A percentile compares a stretch with the other conserved stretches of the same genome.
Evolutionary conservation across 2,329 filamentous ascomycete genomes (phyloP).

Genomic region (Rugonectria rugulosa): DNA sequence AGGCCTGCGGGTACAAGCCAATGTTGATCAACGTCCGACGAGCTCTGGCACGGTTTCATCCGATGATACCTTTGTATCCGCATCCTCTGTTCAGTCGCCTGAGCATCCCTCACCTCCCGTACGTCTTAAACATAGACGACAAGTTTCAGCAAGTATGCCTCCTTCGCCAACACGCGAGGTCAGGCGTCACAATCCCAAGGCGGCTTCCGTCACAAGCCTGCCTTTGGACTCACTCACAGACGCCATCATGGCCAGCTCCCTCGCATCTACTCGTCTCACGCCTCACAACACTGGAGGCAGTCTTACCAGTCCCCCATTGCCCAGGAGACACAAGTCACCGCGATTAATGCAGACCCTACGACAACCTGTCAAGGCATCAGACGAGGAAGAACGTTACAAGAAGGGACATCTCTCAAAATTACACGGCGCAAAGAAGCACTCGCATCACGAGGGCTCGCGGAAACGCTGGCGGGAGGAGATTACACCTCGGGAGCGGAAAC

Average conservation of each 20-base stretch:
- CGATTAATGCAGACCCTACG: conserved; percentile 73
- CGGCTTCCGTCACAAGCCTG: conserved; percentile 48
- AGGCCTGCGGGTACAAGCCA: conserved; percentile 19
- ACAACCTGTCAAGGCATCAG: conserved; percentile 56
- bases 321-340: conserved; percentile 54
- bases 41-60: conserved; percentile 48
- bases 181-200: conserved; percentile 37
- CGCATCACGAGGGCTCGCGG: conserved; percentile 78
- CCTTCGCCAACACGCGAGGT: conserved; percentile 49
- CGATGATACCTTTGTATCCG: conserved; percentile 55
- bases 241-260: conserved; percentile 77
- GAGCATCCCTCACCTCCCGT: conserved; percentile 38
- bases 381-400: conserved; percentile 63
- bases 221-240: conserved; percentile 72
- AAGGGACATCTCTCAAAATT: conserved; percentile 59
- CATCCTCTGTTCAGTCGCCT: conserved; percentile 47
- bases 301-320: conserved; percentile 46
- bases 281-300: conserved; percentile 50
- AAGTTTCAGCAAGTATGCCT: conserved; percentile 37
- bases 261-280: conserved; percentile 68
- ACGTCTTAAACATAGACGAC: conserved; percentile 21
- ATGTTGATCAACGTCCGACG: conserved; percentile 25
- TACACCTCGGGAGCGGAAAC: conserved; percentile 74
- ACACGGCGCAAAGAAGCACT: conserved; percentile 68
- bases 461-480: conserved; percentile 81